Conservation (phyloP, 352 stramenopile genomes). For the Globisporangium radiosum region DNA sequence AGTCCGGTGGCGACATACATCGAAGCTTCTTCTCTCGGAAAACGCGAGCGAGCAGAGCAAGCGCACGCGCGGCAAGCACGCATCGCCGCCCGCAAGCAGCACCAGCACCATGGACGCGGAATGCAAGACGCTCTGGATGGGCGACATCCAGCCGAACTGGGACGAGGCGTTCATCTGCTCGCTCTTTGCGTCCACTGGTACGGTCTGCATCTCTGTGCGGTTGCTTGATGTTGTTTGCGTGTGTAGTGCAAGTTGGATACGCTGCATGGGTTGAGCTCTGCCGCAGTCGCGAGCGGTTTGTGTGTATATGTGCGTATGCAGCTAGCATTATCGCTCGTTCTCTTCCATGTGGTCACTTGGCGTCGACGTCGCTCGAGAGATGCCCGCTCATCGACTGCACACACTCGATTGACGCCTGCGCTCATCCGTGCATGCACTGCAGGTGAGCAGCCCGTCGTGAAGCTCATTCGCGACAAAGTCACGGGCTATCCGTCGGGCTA, state of each 20-base stretch:
- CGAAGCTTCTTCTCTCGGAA: no score
- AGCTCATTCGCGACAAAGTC: slow-evolving; percentile 88
- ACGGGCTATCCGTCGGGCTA: slow-evolving; percentile 87
- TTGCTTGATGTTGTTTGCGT: not conserved
- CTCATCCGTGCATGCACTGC: not conserved
- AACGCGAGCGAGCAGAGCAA: no score
- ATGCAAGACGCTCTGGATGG: slow-evolving; percentile 89
- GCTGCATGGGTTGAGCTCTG: no score
- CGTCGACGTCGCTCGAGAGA: no score
- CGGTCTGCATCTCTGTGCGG: slow-evolving; percentile 4
- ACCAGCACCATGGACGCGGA: slow-evolving; percentile 27
- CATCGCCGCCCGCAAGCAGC: no score
- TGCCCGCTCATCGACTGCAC: no score
- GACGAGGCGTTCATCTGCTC: slow-evolving; percentile 85
- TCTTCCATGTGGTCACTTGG: no score
- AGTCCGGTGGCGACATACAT: no score
- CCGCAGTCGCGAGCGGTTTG: slow-evolving; percentile 3
- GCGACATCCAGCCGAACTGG: slow-evolving; percentile 88
- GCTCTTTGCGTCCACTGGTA: slow-evolving; percentile 72
- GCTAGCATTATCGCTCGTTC: no score
- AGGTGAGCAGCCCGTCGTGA: slow-evolving; percentile 82
- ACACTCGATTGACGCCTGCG: no score
- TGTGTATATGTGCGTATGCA: slow-evolving; percentile 7
- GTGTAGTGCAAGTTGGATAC: not conserved
- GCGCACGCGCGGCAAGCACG: no score